phyloP scores from a whole-genome alignment of 2,329 filamentous ascomycete genomes.

The Fonsecaea pedrosoi region DNA sequence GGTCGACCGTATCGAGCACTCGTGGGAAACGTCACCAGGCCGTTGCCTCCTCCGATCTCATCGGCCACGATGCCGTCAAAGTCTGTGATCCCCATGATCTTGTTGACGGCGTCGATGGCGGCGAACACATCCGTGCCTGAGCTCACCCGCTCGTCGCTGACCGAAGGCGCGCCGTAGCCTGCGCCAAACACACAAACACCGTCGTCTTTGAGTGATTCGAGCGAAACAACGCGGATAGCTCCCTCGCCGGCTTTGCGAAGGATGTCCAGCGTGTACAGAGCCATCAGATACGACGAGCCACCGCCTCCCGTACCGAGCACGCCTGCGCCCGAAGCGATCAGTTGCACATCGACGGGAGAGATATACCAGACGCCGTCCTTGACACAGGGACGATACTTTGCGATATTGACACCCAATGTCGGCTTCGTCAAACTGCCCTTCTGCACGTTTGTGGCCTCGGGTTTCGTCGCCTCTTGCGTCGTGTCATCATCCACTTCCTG shows the following conservation, averaged over 20 bases:
- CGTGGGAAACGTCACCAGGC: slow-evolving; percentile 44
- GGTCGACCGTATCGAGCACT: slow-evolving; percentile 47
- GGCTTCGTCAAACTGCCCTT: slow-evolving; percentile 26
- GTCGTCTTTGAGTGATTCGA: slow-evolving; percentile 48
- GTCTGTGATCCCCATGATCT: slow-evolving; percentile 43
- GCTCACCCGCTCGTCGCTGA: slow-evolving; percentile 42
- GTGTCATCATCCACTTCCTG: slow-evolving; percentile 38
- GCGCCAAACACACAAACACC: slow-evolving; percentile 53
- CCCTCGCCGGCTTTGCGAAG: slow-evolving; percentile 45
- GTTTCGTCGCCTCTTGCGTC: slow-evolving; percentile 36
- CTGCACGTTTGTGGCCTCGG: slow-evolving; percentile 23
- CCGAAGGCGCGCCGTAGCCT: slow-evolving; percentile 52
- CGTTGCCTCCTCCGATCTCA: slow-evolving; percentile 50
- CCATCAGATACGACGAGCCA: slow-evolving; percentile 54
- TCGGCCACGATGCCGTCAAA: slow-evolving; percentile 47
- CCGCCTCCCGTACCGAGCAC: slow-evolving; percentile 51
- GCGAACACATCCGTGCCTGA: slow-evolving; percentile 41
- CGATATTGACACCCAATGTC: slow-evolving; percentile 40
- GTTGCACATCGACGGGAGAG: slow-evolving; percentile 47
- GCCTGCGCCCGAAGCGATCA: slow-evolving; percentile 48
- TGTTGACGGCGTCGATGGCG: slow-evolving; percentile 49
- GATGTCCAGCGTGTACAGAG: slow-evolving; percentile 52
- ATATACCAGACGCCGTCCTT: slow-evolving; percentile 47
- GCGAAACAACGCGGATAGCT: slow-evolving; percentile 52
- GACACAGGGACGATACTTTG: slow-evolving; percentile 45